Percentiles rank a stretch among this genome's conserved stretches.
phyloP scores from a whole-genome alignment of 495 filamentous ascomycete species.

The Chaetomium tenue region DNA sequence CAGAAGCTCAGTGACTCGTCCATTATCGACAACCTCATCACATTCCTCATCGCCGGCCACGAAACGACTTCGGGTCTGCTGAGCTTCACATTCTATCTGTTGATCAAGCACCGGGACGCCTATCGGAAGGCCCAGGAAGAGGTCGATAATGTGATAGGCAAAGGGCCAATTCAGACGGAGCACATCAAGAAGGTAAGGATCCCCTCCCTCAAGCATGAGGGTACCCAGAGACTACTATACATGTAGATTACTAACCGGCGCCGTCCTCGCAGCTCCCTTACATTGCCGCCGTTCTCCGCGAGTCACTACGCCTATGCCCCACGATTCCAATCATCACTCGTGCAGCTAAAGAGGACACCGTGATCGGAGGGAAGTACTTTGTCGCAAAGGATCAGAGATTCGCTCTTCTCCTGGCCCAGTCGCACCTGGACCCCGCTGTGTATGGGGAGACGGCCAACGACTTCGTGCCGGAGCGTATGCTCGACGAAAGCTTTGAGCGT shows the following conservation, averaged over 20 bases:
- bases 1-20: constrained; percentile 57
- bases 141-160: constrained; percentile 62
- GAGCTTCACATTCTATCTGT: constrained; percentile 58
- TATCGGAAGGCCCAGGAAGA: constrained; percentile 57
- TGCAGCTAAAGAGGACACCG: constrained; percentile 41
- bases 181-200: constrained; percentile 60
- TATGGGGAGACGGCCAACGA: constrained; percentile 55
- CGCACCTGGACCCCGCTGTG: constrained; percentile 49
- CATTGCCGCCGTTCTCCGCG: constrained; percentile 60
- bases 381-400: constrained; percentile 55
- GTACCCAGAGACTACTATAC: neutral
- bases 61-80: constrained; percentile 66
- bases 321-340: constrained; percentile 60
- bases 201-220: neutral
- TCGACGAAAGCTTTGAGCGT: constrained; percentile 59
- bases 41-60: constrained; percentile 71
- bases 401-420: constrained; percentile 55
- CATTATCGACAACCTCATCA: constrained; percentile 71
- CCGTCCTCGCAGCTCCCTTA: constrained; percentile 31
- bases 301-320: constrained; percentile 66
- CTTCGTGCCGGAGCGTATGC: constrained; percentile 64
- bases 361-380: constrained; percentile 66
- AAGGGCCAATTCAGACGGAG: constrained; percentile 60
- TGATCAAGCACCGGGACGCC: constrained; percentile 52
- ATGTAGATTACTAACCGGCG: neutral